These are phyloP conservation scores for Adansonia digitata DNA, from an alignment of 345 rosid genomes.

Conservation along the genomic window DNA sequence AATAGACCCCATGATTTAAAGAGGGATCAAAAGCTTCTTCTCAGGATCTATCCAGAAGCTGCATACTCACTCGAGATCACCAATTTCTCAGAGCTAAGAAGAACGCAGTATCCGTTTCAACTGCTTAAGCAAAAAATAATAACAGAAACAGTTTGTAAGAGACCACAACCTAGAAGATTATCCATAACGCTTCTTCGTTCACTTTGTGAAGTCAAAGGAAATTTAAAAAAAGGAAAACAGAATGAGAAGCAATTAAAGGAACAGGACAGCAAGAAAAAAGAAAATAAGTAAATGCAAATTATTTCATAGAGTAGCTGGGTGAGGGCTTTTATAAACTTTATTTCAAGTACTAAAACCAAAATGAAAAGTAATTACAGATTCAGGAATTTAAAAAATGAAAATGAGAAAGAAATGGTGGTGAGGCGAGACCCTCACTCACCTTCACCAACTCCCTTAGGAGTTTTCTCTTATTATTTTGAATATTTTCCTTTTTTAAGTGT, in stretches of 20 bases:
- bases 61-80: conserved; percentile 18
- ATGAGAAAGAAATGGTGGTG: no score
- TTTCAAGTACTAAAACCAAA: no score
- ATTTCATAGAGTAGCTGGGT: no score
- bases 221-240: not conserved
- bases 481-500: no score
- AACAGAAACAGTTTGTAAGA: not conserved
- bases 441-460: no score
- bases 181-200: not conserved
- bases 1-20: not conserved
- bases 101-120: conserved; percentile 14
- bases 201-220: not conserved
- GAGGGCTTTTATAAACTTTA: no score
- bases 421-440: no score
- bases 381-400: no score
- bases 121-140: conserved; percentile 15
- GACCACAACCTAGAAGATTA: not conserved
- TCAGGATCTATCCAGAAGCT: conserved; percentile 22
- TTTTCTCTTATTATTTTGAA: no score
- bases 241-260: not conserved
- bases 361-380: no score
- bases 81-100: conserved; percentile 14
- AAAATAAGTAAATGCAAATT: no score
- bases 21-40: conserved; percentile 8
- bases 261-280: not conserved